Base-by-base conservation (phyloP, 805 yeast species). In the Hanseniaspora jakobsenii region DNA sequence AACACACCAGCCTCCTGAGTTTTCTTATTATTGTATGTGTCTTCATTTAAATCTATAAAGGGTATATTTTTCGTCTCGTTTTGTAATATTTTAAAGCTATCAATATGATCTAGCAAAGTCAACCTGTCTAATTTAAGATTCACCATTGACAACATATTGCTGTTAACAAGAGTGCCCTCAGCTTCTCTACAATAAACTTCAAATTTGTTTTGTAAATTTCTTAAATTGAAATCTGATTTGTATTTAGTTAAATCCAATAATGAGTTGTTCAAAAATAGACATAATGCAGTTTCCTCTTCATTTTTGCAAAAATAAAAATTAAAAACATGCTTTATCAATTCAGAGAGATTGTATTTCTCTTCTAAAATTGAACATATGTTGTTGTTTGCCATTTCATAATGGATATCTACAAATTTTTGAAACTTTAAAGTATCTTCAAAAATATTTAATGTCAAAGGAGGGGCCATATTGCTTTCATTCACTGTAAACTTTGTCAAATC, bases 271-370 rank as follows among this genome's bases (percentile, higher is more conserved):
- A 81, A 54, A 51, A 81, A 82, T 12, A 61, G 56, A 48, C 72
- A 71, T 47, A 79, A 68, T 24, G 27, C 10, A 24, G 27, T 10
- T 28, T 64, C 63, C 38, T 32, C 22, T 14, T 38, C 26, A 4
- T 73, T 66, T 28, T 70, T 66, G 9, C 58, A 55, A 35, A 85
- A 64, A 54, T 74, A 86, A 48, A 70, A 71, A 28, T 66, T 66
- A 53, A 78, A 78, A 38, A 83, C 60, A 9, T 67, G 62, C 3
- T 56, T 51, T 2, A 85, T 52, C 42, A 81, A 60, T 1, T 55
- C 56, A 0, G 55, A 51, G 14, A 89, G 64, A 26, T 73, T 62
- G 52, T 72, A 82, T 0, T 89, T 85, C 12, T 71, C 64, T 45
- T 73, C 68, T 24, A 82, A 64, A 34, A 87, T 59, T 29, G 70